These are phyloP conservation scores for Cymbomonas tetramitiformis DNA, from an alignment of 139 green algal genomes.

Conservation along the genomic window DNA sequence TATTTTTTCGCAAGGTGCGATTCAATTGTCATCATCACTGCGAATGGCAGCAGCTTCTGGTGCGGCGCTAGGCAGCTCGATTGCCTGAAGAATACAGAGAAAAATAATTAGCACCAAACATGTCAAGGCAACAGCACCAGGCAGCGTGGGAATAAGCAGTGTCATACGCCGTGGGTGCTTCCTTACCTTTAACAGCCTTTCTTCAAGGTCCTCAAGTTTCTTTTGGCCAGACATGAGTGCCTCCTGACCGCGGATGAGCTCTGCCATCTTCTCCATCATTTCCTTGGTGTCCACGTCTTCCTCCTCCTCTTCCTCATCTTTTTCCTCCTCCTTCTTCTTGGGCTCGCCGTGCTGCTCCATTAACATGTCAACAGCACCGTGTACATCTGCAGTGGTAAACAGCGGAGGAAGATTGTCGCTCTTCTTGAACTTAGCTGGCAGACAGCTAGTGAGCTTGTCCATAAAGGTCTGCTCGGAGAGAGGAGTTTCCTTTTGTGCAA, in stretches of 20 bases:
- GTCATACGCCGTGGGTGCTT: too few relatives aligned
- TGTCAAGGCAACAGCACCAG: too few relatives aligned
- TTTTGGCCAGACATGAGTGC: not conserved
- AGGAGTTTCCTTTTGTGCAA: not conserved
- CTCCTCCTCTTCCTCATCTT: not conserved
- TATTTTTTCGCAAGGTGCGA: too few relatives aligned
- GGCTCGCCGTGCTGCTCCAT: not conserved
- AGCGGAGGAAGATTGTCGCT: not conserved
- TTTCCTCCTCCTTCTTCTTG: not conserved
- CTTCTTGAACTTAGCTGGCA: not conserved
- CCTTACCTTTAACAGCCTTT: too few relatives aligned
- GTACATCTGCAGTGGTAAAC: not conserved
- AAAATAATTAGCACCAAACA: too few relatives aligned
- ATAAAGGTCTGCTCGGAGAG: not conserved
- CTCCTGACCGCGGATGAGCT: not conserved
- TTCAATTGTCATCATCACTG: too few relatives aligned
- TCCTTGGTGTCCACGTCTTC: not conserved
- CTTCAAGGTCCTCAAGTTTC: too few relatives aligned
- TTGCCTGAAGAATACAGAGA: too few relatives aligned
- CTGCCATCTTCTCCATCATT: not conserved
- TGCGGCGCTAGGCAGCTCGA: too few relatives aligned
- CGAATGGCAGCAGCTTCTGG: too few relatives aligned
- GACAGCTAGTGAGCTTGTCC: too few relatives aligned
- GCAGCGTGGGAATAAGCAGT: too few relatives aligned
- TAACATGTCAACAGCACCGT: not conserved